Conservation (phyloP, 805 yeast species). For the Suhomyces sp. region DNA sequence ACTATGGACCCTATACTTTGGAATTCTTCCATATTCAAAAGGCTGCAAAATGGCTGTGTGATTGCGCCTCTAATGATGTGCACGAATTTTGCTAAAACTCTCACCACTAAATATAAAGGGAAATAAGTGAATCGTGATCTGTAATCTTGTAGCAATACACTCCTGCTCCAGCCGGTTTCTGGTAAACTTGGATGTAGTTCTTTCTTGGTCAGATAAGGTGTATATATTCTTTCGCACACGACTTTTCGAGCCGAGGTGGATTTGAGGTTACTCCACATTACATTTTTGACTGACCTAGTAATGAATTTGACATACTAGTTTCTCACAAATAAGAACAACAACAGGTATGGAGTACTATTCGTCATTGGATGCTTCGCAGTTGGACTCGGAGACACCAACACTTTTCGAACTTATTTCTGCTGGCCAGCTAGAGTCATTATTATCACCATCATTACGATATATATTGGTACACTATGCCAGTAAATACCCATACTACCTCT, state of each 20-base stretch:
- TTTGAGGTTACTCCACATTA: neutral
- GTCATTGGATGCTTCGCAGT: conserved; percentile 69
- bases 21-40: conserved; percentile 18
- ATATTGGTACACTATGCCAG: conserved; percentile 78
- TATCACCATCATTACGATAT: conserved; percentile 81
- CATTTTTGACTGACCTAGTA: neutral
- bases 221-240: neutral
- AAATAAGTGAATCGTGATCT: neutral
- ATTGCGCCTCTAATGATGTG: neutral
- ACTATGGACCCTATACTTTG: conserved; percentile 18
- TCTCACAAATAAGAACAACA: neutral
- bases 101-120: neutral
- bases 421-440: conserved; percentile 67
- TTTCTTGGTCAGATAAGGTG: neutral
- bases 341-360: conserved; percentile 74
- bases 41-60: conserved; percentile 3
- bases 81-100: neutral
- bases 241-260: neutral
- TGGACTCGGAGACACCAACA: conserved; percentile 78
- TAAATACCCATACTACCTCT: conserved; percentile 66
- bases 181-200: neutral
- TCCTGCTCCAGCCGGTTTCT: neutral
- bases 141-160: neutral
- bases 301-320: neutral
- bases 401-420: conserved; percentile 85